Evolutionary conservation across 148 eudicot species (phyloP).

Genomic region (Chenopodium formosanum): DNA sequence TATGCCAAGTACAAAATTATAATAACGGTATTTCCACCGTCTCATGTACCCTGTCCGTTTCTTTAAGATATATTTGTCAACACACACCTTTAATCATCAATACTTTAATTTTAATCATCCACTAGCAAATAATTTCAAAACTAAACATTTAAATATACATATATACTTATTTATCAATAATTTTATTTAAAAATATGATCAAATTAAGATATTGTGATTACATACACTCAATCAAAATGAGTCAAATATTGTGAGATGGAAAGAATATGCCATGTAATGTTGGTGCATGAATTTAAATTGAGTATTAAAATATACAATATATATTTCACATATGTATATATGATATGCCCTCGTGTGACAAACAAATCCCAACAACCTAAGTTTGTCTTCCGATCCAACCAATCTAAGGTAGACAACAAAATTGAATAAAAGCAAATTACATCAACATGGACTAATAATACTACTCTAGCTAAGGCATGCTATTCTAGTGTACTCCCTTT

Average conservation of each 20-base stretch:
- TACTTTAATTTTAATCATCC: too few relatives aligned
- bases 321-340: neutral
- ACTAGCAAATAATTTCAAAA: too few relatives aligned
- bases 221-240: too few relatives aligned
- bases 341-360: conserved; percentile 26
- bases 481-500: conserved; percentile 25
- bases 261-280: neutral
- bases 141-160: too few relatives aligned
- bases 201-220: too few relatives aligned
- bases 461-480: conserved; percentile 9
- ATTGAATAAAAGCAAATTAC: conserved; percentile 30
- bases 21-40: too few relatives aligned
- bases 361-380: conserved; percentile 35
- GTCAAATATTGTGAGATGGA: too few relatives aligned
- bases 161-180: too few relatives aligned
- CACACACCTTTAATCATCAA: too few relatives aligned
- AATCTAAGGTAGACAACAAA: conserved; percentile 18
- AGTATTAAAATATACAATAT: neutral
- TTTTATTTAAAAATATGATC: too few relatives aligned
- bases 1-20: neutral
- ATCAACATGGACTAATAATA: conserved; percentile 13
- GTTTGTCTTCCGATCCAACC: conserved; percentile 26
- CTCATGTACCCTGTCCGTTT: too few relatives aligned
- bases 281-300: neutral
- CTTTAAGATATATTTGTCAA: too few relatives aligned